Evolutionary conservation across 371 early-diverging fungal genomes (phyloP).

Genomic region (Syncephalis plumigaleata): DNA sequence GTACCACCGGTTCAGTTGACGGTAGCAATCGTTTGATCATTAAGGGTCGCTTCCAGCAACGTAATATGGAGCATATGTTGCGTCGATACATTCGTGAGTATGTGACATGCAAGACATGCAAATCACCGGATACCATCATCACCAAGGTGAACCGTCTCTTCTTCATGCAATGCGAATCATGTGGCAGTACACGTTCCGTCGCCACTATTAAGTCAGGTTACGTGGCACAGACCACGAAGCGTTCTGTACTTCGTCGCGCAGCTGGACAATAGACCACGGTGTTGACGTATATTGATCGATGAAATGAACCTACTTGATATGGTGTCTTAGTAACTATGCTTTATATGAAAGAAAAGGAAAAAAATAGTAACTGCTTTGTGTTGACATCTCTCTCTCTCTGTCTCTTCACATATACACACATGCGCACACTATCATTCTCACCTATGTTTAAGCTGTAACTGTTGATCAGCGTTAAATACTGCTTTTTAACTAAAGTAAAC

Average conservation of each 20-base stretch:
- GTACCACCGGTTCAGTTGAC: constrained; percentile 95
- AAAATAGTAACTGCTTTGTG: no score
- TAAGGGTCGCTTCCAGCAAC: constrained; percentile 97
- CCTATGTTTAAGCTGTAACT: no score
- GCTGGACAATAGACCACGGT: neutral
- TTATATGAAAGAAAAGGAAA: no score
- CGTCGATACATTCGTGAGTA: constrained; percentile 98
- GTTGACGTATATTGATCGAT: no score
- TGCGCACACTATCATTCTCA: no score
- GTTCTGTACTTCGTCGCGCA: constrained; percentile 14
- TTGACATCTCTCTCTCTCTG: no score
- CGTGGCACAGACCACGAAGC: constrained; percentile 72
- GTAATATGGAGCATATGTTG: constrained; percentile 97
- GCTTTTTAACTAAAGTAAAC: no score
- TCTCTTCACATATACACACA: no score
- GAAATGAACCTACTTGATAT: no score
- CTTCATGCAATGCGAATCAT: constrained; percentile 97
- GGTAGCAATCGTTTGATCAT: constrained; percentile 86
- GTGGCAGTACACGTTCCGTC: constrained; percentile 94
- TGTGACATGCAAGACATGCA: constrained; percentile 99
- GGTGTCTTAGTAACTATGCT: no score
- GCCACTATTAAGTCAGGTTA: constrained; percentile 97
- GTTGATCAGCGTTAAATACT: no score
- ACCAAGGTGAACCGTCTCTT: constrained; percentile 95
- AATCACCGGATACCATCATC: constrained; percentile 88